These are phyloP conservation scores for Trichosporon coremiiforme DNA, from an alignment of 1,284 basidiomycete genomes.

Conservation along the genomic window DNA sequence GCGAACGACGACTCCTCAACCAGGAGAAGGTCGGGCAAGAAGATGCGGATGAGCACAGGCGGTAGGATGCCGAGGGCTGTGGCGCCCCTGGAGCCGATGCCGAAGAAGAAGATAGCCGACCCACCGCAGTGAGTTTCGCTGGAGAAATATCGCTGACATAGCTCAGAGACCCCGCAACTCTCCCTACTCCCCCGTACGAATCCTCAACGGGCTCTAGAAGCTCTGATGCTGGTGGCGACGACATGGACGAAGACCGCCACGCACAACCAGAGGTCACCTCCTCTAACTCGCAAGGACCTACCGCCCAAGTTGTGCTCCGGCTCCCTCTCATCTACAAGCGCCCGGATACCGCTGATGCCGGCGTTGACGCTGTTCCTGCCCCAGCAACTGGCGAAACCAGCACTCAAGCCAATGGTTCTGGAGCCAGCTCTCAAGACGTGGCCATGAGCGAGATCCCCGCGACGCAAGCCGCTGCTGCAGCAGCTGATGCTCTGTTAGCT, in stretches of 20 bases:
- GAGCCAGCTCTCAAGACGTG: not conserved
- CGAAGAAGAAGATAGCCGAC: not conserved
- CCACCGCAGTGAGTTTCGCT: not conserved
- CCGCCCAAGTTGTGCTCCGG: not conserved
- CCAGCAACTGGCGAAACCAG: not conserved
- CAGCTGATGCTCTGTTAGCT: not conserved
- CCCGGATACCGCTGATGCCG: not conserved
- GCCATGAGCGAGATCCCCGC: not conserved
- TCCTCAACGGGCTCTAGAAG: not conserved
- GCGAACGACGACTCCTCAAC: not conserved
- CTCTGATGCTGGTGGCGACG: not conserved
- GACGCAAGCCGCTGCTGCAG: not conserved
- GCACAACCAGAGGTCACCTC: not conserved
- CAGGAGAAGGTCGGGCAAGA: not conserved
- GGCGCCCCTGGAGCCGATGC: not conserved
- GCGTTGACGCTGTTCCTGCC: not conserved
- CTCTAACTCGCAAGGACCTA: not conserved
- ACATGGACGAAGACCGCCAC: not conserved
- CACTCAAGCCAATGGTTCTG: not conserved
- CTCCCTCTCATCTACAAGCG: not conserved
- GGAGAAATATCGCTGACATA: not conserved
- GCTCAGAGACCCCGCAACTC: not conserved
- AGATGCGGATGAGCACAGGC: slow-evolving; percentile 7
- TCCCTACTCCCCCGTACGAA: not conserved
- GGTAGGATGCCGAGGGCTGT: not conserved